Base-by-base conservation (phyloP, 2,329 filamentous ascomycete genomes). In the Immersiporthe knoxdaviesiana region DNA sequence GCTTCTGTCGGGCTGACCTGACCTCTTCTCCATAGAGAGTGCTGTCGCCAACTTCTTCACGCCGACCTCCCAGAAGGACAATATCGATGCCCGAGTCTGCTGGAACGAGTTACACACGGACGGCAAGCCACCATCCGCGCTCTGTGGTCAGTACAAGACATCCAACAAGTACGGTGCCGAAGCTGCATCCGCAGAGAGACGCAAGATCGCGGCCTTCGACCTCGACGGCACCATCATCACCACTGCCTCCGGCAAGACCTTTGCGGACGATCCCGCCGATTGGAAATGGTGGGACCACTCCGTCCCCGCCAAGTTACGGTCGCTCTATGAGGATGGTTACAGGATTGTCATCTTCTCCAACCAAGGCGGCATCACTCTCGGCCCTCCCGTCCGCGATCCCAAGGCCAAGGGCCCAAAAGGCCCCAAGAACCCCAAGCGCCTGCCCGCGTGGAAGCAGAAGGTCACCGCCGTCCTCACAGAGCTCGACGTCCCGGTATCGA, bases 261-360 rank as follows among this genome's bases (percentile, higher is more conserved):
- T 95, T 75, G 85, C 88, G 2, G 85, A 86, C 65, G 87, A 89
- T 72, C 87, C 90, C 0, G 83, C 84, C 4, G 95, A 98, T 77
- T 99, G 96, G 96, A 93, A 92, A 78, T 99, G 96, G 96, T 98
- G 94, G 93, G 83, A 97, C 77, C 74, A 80, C 18, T 84, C 81
- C 24, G 92, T 98, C 0, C 93, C 93, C 0, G 80, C 79, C 0
- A 87, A 82, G 65, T 78, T 99, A 24, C 87, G 85, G 72, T 82
- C 89, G 70, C 83, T 98, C 1, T 87, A 93, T 75, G 72, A 80
- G 8, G 82, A 88, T 14, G 87, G 91, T 39, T 97, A 92, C 79
- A 87, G 87, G 60, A 80, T 98, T 16, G 87, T 93, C 24, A 87
- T 98, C 62, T 81, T 99, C 63, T 97, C 92, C 72, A 99, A 99